Evolutionary conservation across 352 stramenopile genomes (phyloP), one percentile per base, ranked within the genome.

Genomic region (Phytophthora colocasiae): DNA sequence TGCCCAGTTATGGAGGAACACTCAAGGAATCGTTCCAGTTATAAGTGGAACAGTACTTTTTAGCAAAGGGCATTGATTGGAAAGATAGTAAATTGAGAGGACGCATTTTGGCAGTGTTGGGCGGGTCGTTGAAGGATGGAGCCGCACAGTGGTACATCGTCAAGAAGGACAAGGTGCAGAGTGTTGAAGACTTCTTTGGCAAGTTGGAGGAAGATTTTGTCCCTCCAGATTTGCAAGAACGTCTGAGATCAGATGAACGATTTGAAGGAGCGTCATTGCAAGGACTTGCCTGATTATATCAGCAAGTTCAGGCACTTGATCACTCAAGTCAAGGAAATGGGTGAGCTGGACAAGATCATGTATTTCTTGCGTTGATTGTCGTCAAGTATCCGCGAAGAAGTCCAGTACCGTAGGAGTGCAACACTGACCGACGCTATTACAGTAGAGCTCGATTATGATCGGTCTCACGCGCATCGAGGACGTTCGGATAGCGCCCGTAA

Each of bases 321-420:
- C 40, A 52, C 34, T 24, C 41, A 68, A 49, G 43, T 68, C 19
- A 59, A 61, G 51, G 10, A 60, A 6, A 68, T 68, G 51, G 52
- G 34, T 19, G 51, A n/a, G 56, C 44, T 57, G 38, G 24, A 68
- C 47, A 48, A 63, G 44, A 62, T 53, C 43, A n/a, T 51, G 26
- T 41, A 49, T 7, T 49, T 58, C 51, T 31, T 59, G 22, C 52
- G 24, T 41, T 27, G 27, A 43, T 24, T 59, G 14, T 11, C 40
- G 39, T 59, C 52, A 41, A 49, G 38, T 19, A 41, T 59, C 17
- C 52, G 52, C 1, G 39, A 59, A 24, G 52, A 59, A 50, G 38
- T 50, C 26, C 51, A 59, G 51, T 59, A 59, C 40, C 52, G 27
- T 27, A 49, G 52, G 15, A 34, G 52, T 48, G 26, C 39, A 59